A percentile compares a stretch with the other conserved stretches of the same genome.
Conservation (phyloP, 352 stramenopile genomes). For the Pilasporangium apinafurcum region DNA sequence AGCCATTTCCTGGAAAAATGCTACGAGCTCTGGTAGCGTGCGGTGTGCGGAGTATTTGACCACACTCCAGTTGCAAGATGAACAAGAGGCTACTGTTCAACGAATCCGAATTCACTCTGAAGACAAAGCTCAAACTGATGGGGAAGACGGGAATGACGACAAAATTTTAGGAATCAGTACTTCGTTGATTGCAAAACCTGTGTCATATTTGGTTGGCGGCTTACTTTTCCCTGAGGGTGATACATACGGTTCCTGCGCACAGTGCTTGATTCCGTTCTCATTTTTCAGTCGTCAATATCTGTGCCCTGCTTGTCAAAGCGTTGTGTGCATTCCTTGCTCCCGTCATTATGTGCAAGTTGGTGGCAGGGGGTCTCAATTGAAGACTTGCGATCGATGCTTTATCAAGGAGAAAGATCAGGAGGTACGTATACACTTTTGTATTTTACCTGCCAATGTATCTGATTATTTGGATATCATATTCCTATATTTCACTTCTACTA, state of each 20-base stretch:
- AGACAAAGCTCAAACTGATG: slow-evolving; percentile 3
- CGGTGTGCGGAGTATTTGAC: slow-evolving; percentile 38
- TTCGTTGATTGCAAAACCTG: slow-evolving; percentile 50
- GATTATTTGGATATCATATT: neutral
- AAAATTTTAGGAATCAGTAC: slow-evolving; percentile 38
- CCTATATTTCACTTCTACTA: slow-evolving; percentile 4
- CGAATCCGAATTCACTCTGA: slow-evolving; percentile 16
- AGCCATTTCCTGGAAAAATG: slow-evolving; percentile 68
- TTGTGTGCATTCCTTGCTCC: slow-evolving; percentile 56
- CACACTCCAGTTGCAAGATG: slow-evolving; percentile 30
- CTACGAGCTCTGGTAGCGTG: slow-evolving; percentile 22
- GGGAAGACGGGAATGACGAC: slow-evolving; percentile 15
- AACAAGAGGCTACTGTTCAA: slow-evolving; percentile 38
- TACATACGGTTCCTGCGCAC: slow-evolving; percentile 23
- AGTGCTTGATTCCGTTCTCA: slow-evolving; percentile 57
- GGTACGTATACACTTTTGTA: slow-evolving; percentile 8
- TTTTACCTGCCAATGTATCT: too few species aligned
- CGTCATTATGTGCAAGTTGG: slow-evolving; percentile 41
- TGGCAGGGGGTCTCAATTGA: slow-evolving; percentile 29
- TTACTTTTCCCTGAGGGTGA: slow-evolving; percentile 36
- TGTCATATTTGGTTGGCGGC: slow-evolving; percentile 60
- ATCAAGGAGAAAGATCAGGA: slow-evolving; percentile 62
- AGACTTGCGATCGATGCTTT: slow-evolving; percentile 73
- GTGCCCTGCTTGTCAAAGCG: slow-evolving; percentile 39
- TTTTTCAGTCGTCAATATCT: slow-evolving; percentile 64